Evolutionary conservation across 2,329 filamentous ascomycete genomes (phyloP), one percentile per base, ranked within the genome.

Genomic region (Cladophialophora carrionii): DNA sequence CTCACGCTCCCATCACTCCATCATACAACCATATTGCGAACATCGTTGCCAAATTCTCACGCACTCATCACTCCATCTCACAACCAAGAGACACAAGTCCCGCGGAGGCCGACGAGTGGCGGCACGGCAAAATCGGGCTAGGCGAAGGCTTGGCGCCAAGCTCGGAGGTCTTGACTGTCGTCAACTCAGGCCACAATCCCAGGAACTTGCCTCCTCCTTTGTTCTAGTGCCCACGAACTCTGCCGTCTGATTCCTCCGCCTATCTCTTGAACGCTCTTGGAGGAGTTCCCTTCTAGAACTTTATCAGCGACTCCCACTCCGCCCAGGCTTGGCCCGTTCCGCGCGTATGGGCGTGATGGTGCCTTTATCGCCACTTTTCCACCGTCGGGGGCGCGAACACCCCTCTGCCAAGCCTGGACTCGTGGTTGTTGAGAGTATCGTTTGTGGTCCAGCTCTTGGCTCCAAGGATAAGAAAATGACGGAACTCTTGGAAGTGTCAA

Each of bases 321-420:
- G 57, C 57, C 56, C 56, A 60, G 46, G 57, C 57, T 60, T 60
- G 57, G 57, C 57, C 57, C 29, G 22, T 52, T 52, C 57, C 57
- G 57, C 57, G 17, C 57, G 32, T 60, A 53, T 60, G 57, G 48
- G 57, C 34, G 57, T 8, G n/a, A 34, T n/a, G 48, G 9, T 6
- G n/a, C 22, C 24, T 52, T n/a, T 53, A n/a, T 60, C 57, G 57
- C 57, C 57, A 60, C 57, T 24, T 60, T 60, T 60, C 57, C 57
- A 53, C 57, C 57, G 57, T n/a, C 46, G 9, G 29, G 57, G 9
- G 32, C n/a, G 22, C 14, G 41, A 20, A 29, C 41, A 20, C 14
- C 41, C 5, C 29, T 20, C 22, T 14, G 56, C 56, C 56, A 58
- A 60, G 46, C 17, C 20, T 26, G 43, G 12, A 17, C 26, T 14